Evolutionary conservation across 2,329 filamentous ascomycete species (phyloP), one percentile per base, ranked within the genome.

Genomic region (Ophiostoma montium): DNA sequence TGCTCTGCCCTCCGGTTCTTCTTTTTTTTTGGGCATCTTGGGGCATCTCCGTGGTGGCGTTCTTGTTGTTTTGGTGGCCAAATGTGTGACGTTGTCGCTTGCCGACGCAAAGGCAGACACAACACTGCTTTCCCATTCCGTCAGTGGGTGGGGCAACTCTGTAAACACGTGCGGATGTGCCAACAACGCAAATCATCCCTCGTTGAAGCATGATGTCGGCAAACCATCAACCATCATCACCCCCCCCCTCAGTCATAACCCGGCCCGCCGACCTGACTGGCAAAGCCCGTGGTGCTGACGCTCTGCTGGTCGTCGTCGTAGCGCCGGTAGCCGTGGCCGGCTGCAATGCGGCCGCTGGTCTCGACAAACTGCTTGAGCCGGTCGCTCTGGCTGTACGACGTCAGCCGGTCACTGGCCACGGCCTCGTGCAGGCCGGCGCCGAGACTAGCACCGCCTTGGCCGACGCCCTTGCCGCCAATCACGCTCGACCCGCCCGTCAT

Each of bases 281-380:
- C 89, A 68, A 96, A 98, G 45, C 89, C 89, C 47, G 92, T 88
- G 47, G 92, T 96, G 61, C 87, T 95, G 60, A 96, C 80, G 66
- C 90, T 96, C 67, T 92, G 87, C 60, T 92, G 87, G 62, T 96
- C 92, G 57, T 98, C 92, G 57, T 98, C 92, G 54, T 83, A 79
- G 47, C 71, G 73, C 58, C 82, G 83, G 60, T 78, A 86, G 47
- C 82, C 78, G 62, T 81, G 86, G 54, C 75, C 71, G 27, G 72
- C 73, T 41, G 78, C 79, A 54, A 78, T 71, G 46, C 85, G 84
- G 10, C 82, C 81, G 52, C 82, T 84, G 57, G 31, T 35, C 65
- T 96, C 92, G 27, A 95, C 86, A 60, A 95, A 96, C 57, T 92
- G 84, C 68, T 92, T 94, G 53, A 98, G 74, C 44, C 92, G 86